Evolutionary conservation across 441 rosid species (phyloP).

Genomic region (Pelargonium myrrhifolium): DNA sequence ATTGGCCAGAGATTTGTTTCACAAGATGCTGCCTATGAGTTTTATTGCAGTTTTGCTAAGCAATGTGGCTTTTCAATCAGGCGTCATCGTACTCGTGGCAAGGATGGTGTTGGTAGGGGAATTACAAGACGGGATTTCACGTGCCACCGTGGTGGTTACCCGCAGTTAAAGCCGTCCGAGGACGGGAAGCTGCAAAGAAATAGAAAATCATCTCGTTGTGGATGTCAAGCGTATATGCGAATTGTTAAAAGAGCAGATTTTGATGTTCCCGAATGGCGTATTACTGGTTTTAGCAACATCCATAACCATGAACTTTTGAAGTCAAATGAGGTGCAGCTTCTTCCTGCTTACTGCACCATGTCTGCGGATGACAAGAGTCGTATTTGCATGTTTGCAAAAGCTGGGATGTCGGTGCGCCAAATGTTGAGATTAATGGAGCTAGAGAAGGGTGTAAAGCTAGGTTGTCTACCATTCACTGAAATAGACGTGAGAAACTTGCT

Average conservation of each 20-base stretch:
- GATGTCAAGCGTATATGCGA: slow-evolving; percentile 52
- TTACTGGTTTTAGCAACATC: slow-evolving; percentile 51
- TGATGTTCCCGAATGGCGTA: slow-evolving; percentile 58
- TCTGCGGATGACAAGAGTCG: slow-evolving; percentile 48
- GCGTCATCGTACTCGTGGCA: slow-evolving; percentile 52
- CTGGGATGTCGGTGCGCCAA: slow-evolving; percentile 67
- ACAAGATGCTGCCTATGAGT: slow-evolving; percentile 64
- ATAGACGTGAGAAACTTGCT: slow-evolving; percentile 54
- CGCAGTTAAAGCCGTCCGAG: slow-evolving; percentile 46
- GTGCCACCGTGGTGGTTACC: slow-evolving; percentile 65
- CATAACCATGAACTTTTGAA: slow-evolving; percentile 56
- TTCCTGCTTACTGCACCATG: slow-evolving; percentile 44
- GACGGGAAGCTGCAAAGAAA: slow-evolving; percentile 62
- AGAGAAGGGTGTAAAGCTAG: slow-evolving; percentile 62
- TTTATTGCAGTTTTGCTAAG: slow-evolving; percentile 59
- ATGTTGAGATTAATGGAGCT: slow-evolving; percentile 64
- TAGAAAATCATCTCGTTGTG: slow-evolving; percentile 54
- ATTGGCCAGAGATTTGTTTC: slow-evolving; percentile 58
- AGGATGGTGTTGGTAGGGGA: slow-evolving; percentile 62
- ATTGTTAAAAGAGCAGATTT: slow-evolving; percentile 57
- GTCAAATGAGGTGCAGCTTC: slow-evolving; percentile 33
- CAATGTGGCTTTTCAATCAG: slow-evolving; percentile 64
- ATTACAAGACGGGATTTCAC: slow-evolving; percentile 61
- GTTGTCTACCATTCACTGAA: slow-evolving; percentile 59
- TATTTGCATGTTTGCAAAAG: slow-evolving; percentile 59